Evolutionary conservation across 768 basidiomycete genomes (phyloP), one percentile per base, ranked within the genome.

Genomic region (Xerocomellus intermedius): DNA sequence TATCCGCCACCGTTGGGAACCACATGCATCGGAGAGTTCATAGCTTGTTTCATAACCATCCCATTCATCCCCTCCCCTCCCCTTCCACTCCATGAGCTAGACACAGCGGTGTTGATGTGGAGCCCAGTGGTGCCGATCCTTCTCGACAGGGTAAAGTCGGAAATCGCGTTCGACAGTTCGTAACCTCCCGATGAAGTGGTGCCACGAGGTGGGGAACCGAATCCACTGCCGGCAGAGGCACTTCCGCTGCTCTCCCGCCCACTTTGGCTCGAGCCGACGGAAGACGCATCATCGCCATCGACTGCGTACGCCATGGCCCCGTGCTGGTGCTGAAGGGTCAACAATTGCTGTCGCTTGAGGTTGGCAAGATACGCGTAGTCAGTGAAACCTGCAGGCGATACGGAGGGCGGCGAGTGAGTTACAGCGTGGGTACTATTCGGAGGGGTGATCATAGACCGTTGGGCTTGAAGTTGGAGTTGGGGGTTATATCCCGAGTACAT

Each of bases 391-490:
- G 59, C 49, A 12, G 55, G 52, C 21, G 60, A 21, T 19, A 56
- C 44, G 0, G 66, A 44, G 6, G 68, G 36, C 1, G 59, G 35
- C 1, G 57, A 48, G 13, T 65, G 52, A 72, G 66, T 38, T 70
- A 51, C 49, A 45, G 36, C 70, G 56, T 79, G 78, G 21, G 75
- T 67, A 12, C 68, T 64, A 8, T 74, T 69, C 21, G 80, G 75
- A 36, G 79, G 76, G 4, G 79, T 77, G 60, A 78, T 73, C 49
- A 78, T 67, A 44, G 62, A 57, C 2, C 72, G 68, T 36, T 75
- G 75, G 0, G 72, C 60, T n/a, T 68, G 70, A 49, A 67, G 53
- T 24, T 66, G 72, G 32, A 51, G 50, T 42, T 57, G 66, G 17
- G 62, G 0, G 22, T 63, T 64, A 58, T 68, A 65, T 28, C 66